These are phyloP conservation scores for Xanthoconium stramineum DNA, from an alignment of 768 basidiomycete genomes.

Conservation along the genomic window DNA sequence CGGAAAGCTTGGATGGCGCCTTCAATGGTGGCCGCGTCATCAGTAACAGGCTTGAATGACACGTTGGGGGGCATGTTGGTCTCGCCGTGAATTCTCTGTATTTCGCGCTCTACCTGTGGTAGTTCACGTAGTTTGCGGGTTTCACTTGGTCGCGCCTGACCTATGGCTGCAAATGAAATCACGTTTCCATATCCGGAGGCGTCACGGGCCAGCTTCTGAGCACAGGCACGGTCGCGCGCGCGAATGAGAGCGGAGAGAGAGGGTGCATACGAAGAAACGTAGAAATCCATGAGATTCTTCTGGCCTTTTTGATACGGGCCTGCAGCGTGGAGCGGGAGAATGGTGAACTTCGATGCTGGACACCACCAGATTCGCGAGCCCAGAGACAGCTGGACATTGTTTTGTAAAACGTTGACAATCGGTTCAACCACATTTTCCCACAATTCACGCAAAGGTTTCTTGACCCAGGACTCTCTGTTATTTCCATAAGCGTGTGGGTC, in stretches of 20 bases:
- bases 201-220: not conserved
- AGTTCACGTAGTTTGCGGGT: not conserved
- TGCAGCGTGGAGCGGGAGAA: not conserved
- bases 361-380: too few species aligned
- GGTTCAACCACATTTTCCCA: not conserved
- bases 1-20: too few species aligned
- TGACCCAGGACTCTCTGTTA: not conserved
- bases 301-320: too few species aligned
- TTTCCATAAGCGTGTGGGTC: not conserved
- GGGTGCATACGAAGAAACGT: too few species aligned
- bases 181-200: not conserved
- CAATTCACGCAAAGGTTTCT: not conserved
- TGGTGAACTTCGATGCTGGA: not conserved
- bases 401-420: not conserved
- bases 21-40: not conserved
- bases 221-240: not conserved
- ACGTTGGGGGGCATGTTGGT: not conserved
- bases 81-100: not conserved
- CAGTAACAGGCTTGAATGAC: not conserved
- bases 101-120: not conserved
- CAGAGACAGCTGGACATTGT: not conserved
- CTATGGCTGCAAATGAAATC: not conserved
- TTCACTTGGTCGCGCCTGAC: not conserved
- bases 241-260: too few species aligned
- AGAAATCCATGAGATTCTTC: too few species aligned